Evolutionary conservation across 148 eudicot genomes (phyloP), one percentile per base, ranked within the genome.

Genomic region (Pharnaceum exiguum): DNA sequence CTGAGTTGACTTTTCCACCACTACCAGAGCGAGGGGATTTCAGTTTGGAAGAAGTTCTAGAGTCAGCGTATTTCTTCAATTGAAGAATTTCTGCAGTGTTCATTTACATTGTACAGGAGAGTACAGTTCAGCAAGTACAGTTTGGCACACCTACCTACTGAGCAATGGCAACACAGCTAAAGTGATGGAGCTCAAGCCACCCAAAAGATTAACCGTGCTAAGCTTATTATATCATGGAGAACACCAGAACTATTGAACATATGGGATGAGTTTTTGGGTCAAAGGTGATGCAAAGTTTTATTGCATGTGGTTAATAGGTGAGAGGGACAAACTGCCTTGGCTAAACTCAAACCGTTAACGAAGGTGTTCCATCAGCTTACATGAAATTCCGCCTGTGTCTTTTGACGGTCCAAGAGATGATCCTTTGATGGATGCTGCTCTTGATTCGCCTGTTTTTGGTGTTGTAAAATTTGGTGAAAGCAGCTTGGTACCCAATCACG

Each of bases 21-120:
- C 73, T 85, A 11, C 96, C 96, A 9, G 64, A 78, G 17, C 70
- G 89, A 76, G 96, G 96, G 24, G 68, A 78, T 45, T 89, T 89
- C 21, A 74, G 82, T 59, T 65, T 89, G 56, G 60, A 75, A 50
- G 75, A 85, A 72, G 96, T 89, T 38, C 75, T 85, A 2, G 66
- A 80, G 16, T 89, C 96, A 24, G 86, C 84, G 16, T 89, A 89
- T 77, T 89, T 89, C 69, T 89, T 90, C 84, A 90, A 90, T 75
- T 90, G 66, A 84, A 45, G 10, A 5, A 44, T 26, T 31, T 11
- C 27, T 7, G 28, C 42, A 62, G 11, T 42, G 26, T 28, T 9
- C 10, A n/a, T 63, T 26, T 36, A 26, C 27, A 43, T 19, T 32
- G 33, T 10, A 15, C 36, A 26, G 26, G 33, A 42, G n/a, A n/a